These are phyloP conservation scores for Parasarocladium wereldwijsianum DNA, from an alignment of 2,329 filamentous ascomycete species.

Conservation along the genomic window DNA sequence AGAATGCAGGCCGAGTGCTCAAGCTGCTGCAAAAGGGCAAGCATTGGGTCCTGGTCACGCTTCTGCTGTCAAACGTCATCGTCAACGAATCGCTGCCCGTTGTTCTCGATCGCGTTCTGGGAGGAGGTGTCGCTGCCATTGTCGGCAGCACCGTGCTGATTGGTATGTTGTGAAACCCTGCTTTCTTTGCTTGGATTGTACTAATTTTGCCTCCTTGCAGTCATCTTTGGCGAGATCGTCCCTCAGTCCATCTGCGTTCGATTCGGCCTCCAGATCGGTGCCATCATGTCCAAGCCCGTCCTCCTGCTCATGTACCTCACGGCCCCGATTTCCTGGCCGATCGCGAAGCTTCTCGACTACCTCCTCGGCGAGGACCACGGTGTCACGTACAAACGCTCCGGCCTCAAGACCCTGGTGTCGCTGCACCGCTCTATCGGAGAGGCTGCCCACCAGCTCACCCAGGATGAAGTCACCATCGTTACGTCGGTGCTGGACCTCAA, in stretches of 20 bases:
- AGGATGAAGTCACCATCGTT: slow-evolving; percentile 98
- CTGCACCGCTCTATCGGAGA: slow-evolving; percentile 85
- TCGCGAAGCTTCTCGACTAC: slow-evolving; percentile 86
- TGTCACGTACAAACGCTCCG: slow-evolving; percentile 95
- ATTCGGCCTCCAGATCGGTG: slow-evolving; percentile 87
- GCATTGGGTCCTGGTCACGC: slow-evolving; percentile 93
- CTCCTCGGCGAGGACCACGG: slow-evolving; percentile 90
- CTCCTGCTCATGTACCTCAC: slow-evolving; percentile 83
- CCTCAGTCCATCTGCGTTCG: slow-evolving; percentile 94
- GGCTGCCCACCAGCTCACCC: slow-evolving; percentile 77
- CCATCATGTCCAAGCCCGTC: slow-evolving; percentile 82
- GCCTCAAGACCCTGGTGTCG: slow-evolving; percentile 88
- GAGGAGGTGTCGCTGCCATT: slow-evolving; percentile 87
- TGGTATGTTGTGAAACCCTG: slow-evolving; percentile 41
- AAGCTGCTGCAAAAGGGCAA: slow-evolving; percentile 74
- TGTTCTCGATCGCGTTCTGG: slow-evolving; percentile 82
- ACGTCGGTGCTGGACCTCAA: slow-evolving; percentile 92
- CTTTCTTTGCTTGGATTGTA: slow-evolving; percentile 7
- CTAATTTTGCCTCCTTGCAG: slow-evolving; percentile 27
- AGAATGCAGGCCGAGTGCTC: slow-evolving; percentile 70
- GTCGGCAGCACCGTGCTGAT: slow-evolving; percentile 88
- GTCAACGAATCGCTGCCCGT: slow-evolving; percentile 96
- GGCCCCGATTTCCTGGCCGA: slow-evolving; percentile 82
- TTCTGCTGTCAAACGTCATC: slow-evolving; percentile 91
- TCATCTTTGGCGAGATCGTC: slow-evolving; percentile 95